Base-by-base conservation (phyloP, 176 grass and related monocot genomes). In the Raddia guianensis region DNA sequence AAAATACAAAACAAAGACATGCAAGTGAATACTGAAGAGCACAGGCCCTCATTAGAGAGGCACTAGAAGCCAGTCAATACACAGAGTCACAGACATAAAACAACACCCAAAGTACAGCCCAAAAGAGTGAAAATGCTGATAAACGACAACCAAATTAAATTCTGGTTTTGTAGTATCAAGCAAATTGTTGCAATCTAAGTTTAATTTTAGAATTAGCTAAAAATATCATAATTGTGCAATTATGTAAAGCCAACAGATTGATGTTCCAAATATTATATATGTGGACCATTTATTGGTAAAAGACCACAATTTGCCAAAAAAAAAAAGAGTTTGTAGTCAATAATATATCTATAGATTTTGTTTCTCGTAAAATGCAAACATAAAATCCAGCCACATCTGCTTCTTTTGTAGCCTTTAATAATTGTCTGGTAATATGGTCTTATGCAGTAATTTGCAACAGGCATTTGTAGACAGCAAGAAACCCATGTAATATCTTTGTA, bases 241-340 rank as follows among this genome's bases (percentile, higher is more conserved):
- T 59, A 59, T 34, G 37, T 59, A 70, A 19, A 70, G 13, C 13
- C 42, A n/a, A 21, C 13, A 70, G 27, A 80, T n/a, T 20, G 53
- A 45, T 59, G 54, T 21, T 44, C 54, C 72, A 45, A 44, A 75
- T 13, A 18, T 40, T 40, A 74, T 13, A 74, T 2, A 15, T 56
- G 19, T 45, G 13, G 14, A 58, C 57, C 57, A 33, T 63, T 76
- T 27, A 27, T 27, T 32, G 20, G 74, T 62, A 60, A 13, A 6
- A 61, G 20, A 9, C 21, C 43, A n/a, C 43, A 49, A 48, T 49
- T 50, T 76, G 35, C 53, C 27, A 27, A 0, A 75, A 75, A 75
- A 75, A n/a, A 74, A 70, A 49, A 76, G 81, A 86, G 63, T 33
- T 62, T 8, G 32, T 12, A 49, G 44, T 68, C 18, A 33, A 32